Evolutionary conservation across 495 filamentous ascomycete genomes (phyloP).

Genomic region (Aspergillus haitiensis): DNA sequence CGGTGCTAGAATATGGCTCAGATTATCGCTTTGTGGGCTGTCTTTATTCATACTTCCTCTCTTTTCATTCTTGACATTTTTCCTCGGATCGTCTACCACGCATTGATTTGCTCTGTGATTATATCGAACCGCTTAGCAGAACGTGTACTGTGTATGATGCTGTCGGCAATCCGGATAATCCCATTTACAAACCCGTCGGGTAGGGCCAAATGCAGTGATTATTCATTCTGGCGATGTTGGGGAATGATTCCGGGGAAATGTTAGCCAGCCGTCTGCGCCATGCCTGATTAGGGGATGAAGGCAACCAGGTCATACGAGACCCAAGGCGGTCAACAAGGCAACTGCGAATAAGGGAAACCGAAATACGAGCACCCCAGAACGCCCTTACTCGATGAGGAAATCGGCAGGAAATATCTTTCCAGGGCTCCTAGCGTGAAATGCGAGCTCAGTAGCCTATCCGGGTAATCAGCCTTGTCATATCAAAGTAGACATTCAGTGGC

Average conservation of each 20-base stretch:
- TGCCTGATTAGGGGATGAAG: no score
- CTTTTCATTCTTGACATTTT: no score
- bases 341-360: neutral
- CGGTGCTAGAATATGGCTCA: neutral
- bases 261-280: no score
- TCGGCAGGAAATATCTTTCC: neutral
- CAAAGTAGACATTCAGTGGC: neutral
- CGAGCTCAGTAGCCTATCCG: conserved; percentile 15
- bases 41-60: neutral
- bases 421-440: neutral
- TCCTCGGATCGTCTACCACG: no score
- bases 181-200: no score
- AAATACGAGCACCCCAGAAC: neutral
- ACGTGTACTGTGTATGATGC: no score
- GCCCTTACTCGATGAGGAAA: neutral
- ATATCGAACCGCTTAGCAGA: no score
- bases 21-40: neutral
- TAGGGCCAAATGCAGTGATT: no score
- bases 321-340: neutral
- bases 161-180: no score
- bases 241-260: no score
- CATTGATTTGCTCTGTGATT: no score
- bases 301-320: neutral
- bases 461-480: conserved; percentile 4
- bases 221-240: no score